Evolutionary conservation across 75 land plant genomes (phyloP).

Genomic region (Picea glauca): DNA sequence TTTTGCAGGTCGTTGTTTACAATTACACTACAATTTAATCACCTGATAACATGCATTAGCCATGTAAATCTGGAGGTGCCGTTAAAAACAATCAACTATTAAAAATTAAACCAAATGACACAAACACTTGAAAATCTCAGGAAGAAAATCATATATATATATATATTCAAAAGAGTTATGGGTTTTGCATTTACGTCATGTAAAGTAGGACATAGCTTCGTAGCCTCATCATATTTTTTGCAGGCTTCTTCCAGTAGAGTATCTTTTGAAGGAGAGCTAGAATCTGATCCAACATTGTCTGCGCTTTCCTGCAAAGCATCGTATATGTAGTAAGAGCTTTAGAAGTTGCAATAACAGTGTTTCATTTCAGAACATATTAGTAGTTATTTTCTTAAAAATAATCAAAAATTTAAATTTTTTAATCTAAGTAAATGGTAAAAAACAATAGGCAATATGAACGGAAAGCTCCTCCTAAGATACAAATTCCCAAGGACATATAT

Average conservation of each 20-base stretch:
- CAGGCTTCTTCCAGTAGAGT: constrained; percentile 96
- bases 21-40: too few relatives aligned
- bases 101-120: too few relatives aligned
- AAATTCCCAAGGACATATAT: neutral
- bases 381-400: neutral
- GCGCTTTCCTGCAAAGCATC: constrained; percentile 86
- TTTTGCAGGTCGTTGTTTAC: too few relatives aligned
- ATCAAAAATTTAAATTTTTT: neutral
- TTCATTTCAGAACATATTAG: neutral
- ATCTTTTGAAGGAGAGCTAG: constrained; percentile 79
- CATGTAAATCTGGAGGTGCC: too few relatives aligned
- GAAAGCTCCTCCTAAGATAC: neutral
- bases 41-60: too few relatives aligned
- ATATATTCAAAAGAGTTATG: neutral
- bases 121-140: neutral
- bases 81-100: too few relatives aligned
- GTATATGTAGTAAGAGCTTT: neutral
- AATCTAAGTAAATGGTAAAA: neutral
- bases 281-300: constrained; percentile 79
- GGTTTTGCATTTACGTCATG: constrained; percentile 64
- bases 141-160: neutral
- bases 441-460: neutral
- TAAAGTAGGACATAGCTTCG: constrained; percentile 80
- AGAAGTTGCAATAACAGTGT: neutral
- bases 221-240: constrained; percentile 89